phyloP scores from a whole-genome alignment of 2,329 filamentous ascomycete species.

The Laburnicola sp. region DNA sequence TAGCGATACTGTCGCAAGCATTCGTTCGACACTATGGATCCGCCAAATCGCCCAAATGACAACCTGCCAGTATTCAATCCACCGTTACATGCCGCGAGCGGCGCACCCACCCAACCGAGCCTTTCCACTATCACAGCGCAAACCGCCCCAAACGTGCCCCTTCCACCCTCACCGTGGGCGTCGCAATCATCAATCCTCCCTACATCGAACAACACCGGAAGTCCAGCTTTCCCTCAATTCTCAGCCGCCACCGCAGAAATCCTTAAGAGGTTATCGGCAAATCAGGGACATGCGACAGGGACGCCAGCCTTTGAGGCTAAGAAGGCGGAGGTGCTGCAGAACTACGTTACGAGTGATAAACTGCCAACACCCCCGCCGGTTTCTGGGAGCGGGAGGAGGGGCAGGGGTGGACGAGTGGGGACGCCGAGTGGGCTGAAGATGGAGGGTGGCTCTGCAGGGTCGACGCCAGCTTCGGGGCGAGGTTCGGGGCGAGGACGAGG shows the following conservation, averaged over 20 bases:
- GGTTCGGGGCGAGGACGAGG: conserved; percentile 45
- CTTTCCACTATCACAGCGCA: conserved; percentile 26
- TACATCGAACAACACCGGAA: conserved; percentile 17
- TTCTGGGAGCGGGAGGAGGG: conserved; percentile 32
- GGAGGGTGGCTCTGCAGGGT: conserved; percentile 27
- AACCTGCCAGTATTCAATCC: conserved; percentile 22
- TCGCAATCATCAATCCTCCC: conserved; percentile 32
- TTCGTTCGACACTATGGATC: conserved; percentile 23
- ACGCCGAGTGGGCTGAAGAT: conserved; percentile 39
- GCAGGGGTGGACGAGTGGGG: conserved; percentile 40
- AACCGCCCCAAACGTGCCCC: conserved; percentile 20
- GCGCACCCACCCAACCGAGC: conserved; percentile 21
- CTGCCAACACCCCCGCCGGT: conserved; percentile 44
- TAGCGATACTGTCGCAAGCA: conserved; percentile 7
- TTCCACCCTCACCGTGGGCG: conserved; percentile 28
- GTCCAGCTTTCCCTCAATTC: conserved; percentile 35
- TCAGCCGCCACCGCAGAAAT: conserved; percentile 49
- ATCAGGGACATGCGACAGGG: conserved; percentile 38
- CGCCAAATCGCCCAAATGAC: conserved; percentile 12
- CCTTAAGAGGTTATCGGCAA: conserved; percentile 44
- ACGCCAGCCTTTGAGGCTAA: conserved; percentile 52
- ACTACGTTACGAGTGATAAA: conserved; percentile 51
- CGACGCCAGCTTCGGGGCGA: conserved; percentile 36
- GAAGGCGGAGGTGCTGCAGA: conserved; percentile 50
- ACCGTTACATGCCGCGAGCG: conserved; percentile 18